phyloP scores from a whole-genome alignment of 2,329 filamentous ascomycete genomes.

The Dactylellina leptospora region DNA sequence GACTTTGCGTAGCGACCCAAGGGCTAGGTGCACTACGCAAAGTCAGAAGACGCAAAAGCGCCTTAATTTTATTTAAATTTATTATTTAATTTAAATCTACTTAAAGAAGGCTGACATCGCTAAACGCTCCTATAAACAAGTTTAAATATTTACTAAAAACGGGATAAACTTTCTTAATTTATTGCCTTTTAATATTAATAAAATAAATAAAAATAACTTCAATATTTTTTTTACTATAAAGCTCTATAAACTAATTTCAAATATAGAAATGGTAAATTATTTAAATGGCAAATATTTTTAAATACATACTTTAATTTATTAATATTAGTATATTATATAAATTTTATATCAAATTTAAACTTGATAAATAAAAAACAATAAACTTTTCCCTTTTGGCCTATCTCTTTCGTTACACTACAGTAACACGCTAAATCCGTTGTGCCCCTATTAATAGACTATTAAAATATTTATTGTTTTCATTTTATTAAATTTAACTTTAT shows the following conservation, averaged over 20 bases:
- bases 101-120: slow-evolving; percentile 22
- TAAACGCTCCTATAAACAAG: slow-evolving; percentile 12
- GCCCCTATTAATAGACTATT: slow-evolving; percentile 20
- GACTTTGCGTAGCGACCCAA: no score
- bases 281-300: slow-evolving; percentile 14
- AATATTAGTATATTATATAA: slow-evolving; percentile 8
- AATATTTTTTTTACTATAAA: slow-evolving; percentile 8
- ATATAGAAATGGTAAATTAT: slow-evolving; percentile 20
- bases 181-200: slow-evolving; percentile 14
- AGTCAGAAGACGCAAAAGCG: slow-evolving; percentile 2
- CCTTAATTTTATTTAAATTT: slow-evolving; percentile 5
- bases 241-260: slow-evolving; percentile 16
- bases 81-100: slow-evolving; percentile 9
- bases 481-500: slow-evolving; percentile 35
- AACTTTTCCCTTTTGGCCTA: not conserved
- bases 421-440: slow-evolving; percentile 2
- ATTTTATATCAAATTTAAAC: slow-evolving; percentile 24
- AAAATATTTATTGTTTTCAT: slow-evolving; percentile 27
- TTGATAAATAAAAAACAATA: slow-evolving; percentile 16
- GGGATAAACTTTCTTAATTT: slow-evolving; percentile 19
- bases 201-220: no score
- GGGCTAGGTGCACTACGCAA: not conserved
- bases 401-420: slow-evolving; percentile 6
- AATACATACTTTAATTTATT: slow-evolving; percentile 10
- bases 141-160: slow-evolving; percentile 21